These are phyloP conservation scores for Pleoardoris graminearum DNA, from an alignment of 2,329 filamentous ascomycete genomes.

Conservation along the genomic window DNA sequence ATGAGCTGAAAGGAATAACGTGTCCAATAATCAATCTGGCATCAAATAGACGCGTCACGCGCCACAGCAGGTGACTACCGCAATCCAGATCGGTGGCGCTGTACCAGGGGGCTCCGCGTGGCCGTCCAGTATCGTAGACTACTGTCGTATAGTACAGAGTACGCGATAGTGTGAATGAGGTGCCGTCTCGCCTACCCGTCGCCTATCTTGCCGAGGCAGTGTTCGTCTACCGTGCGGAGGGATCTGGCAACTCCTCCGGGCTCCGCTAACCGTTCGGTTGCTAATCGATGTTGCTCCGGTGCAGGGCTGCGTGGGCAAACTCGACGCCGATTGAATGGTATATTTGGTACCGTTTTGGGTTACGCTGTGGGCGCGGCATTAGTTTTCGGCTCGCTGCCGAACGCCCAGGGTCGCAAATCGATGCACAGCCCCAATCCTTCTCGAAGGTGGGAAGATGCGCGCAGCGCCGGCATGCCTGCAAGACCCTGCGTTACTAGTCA, in stretches of 20 bases:
- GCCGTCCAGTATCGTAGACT: neutral
- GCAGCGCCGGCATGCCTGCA: too few species aligned
- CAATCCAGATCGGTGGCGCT: constrained; percentile 7
- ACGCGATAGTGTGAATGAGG: too few species aligned
- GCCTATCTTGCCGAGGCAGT: constrained; percentile 2
- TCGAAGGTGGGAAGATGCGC: too few species aligned
- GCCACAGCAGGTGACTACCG: constrained; percentile 9
- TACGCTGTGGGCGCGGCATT: neutral
- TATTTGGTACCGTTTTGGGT: constrained; percentile 7
- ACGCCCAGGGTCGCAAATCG: neutral
- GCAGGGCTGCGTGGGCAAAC: neutral
- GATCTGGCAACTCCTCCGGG: neutral
- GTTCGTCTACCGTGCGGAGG: neutral
- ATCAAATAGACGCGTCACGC: constrained; percentile 10
- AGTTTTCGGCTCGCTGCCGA: constrained; percentile 8
- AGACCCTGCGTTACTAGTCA: too few species aligned
- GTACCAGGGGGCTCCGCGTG: neutral
- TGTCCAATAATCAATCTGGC: constrained; percentile 2
- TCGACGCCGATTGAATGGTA: constrained; percentile 3
- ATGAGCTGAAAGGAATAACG: constrained; percentile 9
- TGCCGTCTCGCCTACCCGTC: neutral
- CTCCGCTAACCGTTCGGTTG: neutral
- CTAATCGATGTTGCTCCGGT: neutral
- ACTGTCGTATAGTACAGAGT: neutral
- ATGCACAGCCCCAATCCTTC: neutral